phyloP scores from a whole-genome alignment of 176 grass and related monocot species.

The Phyllostachys edulis region DNA sequence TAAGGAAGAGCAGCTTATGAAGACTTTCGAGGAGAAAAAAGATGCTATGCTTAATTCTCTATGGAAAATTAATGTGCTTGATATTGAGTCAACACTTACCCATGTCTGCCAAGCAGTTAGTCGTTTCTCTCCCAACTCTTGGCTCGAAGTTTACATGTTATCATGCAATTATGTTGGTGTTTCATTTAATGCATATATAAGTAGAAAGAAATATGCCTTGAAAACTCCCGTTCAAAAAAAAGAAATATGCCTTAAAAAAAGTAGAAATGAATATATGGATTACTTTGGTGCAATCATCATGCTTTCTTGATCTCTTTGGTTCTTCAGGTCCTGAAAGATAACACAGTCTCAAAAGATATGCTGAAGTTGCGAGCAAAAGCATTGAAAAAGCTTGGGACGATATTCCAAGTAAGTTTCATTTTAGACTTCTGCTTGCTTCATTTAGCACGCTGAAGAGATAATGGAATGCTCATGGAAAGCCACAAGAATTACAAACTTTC shows the following conservation, averaged over 20 bases:
- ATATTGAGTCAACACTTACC: conserved; percentile 83
- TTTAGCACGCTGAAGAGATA: background rate
- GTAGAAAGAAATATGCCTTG: background rate
- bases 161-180: background rate
- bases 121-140: background rate
- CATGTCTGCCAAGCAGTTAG: conserved; percentile 88
- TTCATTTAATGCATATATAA: background rate
- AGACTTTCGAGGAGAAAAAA: conserved; percentile 85
- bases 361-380: conserved; percentile 75
- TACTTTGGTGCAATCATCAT: background rate
- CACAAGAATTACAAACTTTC: background rate
- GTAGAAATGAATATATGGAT: background rate
- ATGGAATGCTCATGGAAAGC: background rate
- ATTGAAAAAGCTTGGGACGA: conserved; percentile 84
- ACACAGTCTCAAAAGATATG: conserved; percentile 68
- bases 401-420: conserved; percentile 77
- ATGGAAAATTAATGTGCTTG: conserved; percentile 99
- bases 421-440: background rate
- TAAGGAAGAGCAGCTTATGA: conserved; percentile 59
- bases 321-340: conserved; percentile 83
- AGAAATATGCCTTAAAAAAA: background rate
- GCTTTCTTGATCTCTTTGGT: conserved; percentile 23
- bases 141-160: background rate
- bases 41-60: conserved; percentile 83
- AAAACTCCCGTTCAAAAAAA: background rate